Evolutionary conservation across 106 monocot genomes (phyloP), one percentile per base, ranked within the genome.

Genomic region (Cymbidium sinense): DNA sequence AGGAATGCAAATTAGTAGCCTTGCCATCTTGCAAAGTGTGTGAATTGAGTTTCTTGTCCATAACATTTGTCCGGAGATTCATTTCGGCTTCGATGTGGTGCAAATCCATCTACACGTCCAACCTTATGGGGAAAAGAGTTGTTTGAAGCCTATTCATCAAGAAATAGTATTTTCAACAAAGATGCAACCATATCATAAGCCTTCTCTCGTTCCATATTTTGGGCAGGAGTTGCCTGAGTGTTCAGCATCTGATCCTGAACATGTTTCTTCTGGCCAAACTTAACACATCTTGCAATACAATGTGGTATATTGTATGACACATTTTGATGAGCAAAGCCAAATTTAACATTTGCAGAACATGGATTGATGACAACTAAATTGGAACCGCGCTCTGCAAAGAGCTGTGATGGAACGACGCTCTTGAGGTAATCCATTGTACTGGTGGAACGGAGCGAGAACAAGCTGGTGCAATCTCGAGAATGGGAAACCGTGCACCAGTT

Each of bases 261-360:
- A 23, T 78, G 50, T 39, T 39, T 80, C 43, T 78, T 87, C 0
- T 72, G 7, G 27, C 65, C 77, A 19, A 64, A 79, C 79, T 76
- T 88, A 11, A 91, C 69, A 76, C 74, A 82, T 52, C 93, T 81
- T 37, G 96, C 96, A 30, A 96, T 89, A 73, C 96, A 96, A 41
- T 96, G 93, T 4, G 93, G 91, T 18, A 96, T 37, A 36, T 64
- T 91, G 78, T 91, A 85, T 13, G 96, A 93, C 21, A 82, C 83
- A 20, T 89, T 81, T 31, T 96, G 91, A 75, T 85, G 81, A 35
- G 96, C 96, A 69, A 93, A 84, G 21, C 96, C 96, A 20, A 96
- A 85, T 67, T 89, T 83, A 44, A 96, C 88, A 87, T 96, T 93
- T 29, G 88, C 89, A 36, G 93, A 96, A 96, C 96, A 93, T 86